Percentiles rank a stretch among this genome's conserved stretches.
phyloP scores from a whole-genome alignment of 1,284 basidiomycete genomes.

The Ceratobasidium sp. region DNA sequence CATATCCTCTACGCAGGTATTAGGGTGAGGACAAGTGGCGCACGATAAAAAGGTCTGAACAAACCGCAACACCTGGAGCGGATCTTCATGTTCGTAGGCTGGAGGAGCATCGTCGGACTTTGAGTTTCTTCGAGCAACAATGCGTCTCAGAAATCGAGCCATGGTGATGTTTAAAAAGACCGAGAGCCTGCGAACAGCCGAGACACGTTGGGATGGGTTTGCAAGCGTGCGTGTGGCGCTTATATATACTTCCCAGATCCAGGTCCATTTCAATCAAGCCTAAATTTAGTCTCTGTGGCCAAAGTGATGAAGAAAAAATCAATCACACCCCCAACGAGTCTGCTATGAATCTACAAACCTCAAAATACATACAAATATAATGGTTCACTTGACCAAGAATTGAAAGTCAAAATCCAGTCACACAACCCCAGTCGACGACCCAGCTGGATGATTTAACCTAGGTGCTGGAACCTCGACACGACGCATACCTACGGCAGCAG shows the following conservation, averaged over 20 bases:
- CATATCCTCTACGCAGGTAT: conserved; percentile 49
- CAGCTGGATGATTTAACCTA: not conserved
- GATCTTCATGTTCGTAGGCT: not conserved
- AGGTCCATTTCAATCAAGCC: too few relatives aligned
- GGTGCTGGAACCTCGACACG: conserved; percentile 4
- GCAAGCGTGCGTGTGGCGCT: not conserved
- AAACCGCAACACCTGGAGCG: conserved; percentile 8
- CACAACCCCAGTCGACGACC: too few relatives aligned
- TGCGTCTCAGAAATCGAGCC: not conserved
- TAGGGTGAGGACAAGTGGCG: not conserved
- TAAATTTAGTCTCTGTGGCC: too few relatives aligned
- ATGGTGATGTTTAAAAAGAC: not conserved
- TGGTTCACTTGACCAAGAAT: too few relatives aligned
- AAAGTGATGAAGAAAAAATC: too few relatives aligned
- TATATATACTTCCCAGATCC: not conserved
- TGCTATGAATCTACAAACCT: too few relatives aligned
- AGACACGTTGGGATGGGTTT: not conserved
- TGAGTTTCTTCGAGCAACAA: not conserved
- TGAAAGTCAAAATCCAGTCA: too few relatives aligned
- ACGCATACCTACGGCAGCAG: not conserved
- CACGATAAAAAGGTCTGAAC: not conserved
- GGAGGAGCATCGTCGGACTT: conserved; percentile 2
- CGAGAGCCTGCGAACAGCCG: not conserved
- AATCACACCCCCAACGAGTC: too few relatives aligned
- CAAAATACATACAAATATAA: too few relatives aligned